phyloP scores from a whole-genome alignment of 495 filamentous ascomycete genomes.

The Penicillium cosmopolitanum region DNA sequence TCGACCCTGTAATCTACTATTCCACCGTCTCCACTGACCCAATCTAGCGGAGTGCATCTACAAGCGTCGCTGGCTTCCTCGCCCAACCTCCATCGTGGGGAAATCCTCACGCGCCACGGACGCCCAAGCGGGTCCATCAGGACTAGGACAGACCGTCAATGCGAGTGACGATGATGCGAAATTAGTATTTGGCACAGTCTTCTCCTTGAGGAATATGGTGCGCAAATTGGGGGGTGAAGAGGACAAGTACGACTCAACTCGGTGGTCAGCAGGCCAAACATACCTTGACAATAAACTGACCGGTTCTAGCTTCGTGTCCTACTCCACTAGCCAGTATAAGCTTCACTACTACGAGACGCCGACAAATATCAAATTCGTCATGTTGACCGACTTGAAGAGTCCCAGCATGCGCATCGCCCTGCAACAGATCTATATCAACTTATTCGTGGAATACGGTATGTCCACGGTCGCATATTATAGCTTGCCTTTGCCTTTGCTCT shows the following conservation, averaged over 20 bases:
- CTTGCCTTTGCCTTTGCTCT: neutral
- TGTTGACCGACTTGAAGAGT: slow-evolving; percentile 90
- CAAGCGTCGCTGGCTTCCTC: slow-evolving; percentile 74
- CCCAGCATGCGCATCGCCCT: slow-evolving; percentile 89
- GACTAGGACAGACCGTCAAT: slow-evolving; percentile 49
- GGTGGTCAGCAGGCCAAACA: neutral
- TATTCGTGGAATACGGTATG: slow-evolving; percentile 93
- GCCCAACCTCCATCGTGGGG: slow-evolving; percentile 46
- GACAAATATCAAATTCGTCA: slow-evolving; percentile 92
- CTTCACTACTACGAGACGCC: slow-evolving; percentile 99
- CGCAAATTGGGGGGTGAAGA: slow-evolving; percentile 89
- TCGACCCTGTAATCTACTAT: neutral
- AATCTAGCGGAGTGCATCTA: slow-evolving; percentile 92
- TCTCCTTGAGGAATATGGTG: slow-evolving; percentile 95
- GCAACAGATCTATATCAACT: slow-evolving; percentile 97
- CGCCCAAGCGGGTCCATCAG: slow-evolving; percentile 33
- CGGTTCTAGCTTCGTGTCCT: slow-evolving; percentile 76
- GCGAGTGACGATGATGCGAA: slow-evolving; percentile 89
- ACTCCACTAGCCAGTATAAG: slow-evolving; percentile 91
- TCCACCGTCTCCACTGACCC: slow-evolving; percentile 7
- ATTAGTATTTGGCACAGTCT: slow-evolving; percentile 94
- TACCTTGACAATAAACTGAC: slow-evolving; percentile 1
- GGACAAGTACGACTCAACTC: slow-evolving; percentile 59
- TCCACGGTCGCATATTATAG: slow-evolving; percentile 7
- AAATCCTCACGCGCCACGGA: slow-evolving; percentile 44